phyloP scores from a whole-genome alignment of 768 basidiomycete species.

The Termitomyces sp. region DNA sequence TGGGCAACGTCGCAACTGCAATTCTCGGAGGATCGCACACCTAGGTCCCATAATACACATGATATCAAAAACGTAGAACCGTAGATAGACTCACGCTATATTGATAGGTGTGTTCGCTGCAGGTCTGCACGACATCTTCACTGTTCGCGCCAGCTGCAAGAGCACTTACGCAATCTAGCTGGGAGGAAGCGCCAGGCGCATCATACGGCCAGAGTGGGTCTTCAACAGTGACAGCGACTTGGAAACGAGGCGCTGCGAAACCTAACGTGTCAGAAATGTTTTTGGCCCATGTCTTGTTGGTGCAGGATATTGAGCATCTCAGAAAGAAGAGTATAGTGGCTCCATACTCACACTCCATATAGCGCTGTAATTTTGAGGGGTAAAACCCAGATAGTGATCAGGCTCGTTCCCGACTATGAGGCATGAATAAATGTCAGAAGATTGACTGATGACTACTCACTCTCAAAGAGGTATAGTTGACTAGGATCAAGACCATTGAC shows the following conservation, averaged over 20 bases:
- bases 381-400: slow-evolving; percentile 44
- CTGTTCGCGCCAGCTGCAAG: slow-evolving; percentile 42
- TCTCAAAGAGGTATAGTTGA: slow-evolving; percentile 43
- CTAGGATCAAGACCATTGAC: slow-evolving; percentile 30
- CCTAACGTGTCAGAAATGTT: slow-evolving; percentile 41
- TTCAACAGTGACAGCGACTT: slow-evolving; percentile 45
- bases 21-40: slow-evolving; percentile 40
- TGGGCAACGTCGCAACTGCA: slow-evolving; percentile 45
- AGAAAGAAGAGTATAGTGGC: not conserved
- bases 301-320: not conserved
- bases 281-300: slow-evolving; percentile 41
- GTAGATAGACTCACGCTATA: slow-evolving; percentile 37
- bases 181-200: slow-evolving; percentile 36
- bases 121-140: slow-evolving; percentile 38
- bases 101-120: slow-evolving; percentile 54
- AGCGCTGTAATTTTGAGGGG: slow-evolving; percentile 39
- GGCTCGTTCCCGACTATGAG: slow-evolving; percentile 50
- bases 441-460: slow-evolving; percentile 19
- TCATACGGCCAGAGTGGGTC: slow-evolving; percentile 52
- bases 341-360: slow-evolving; percentile 38
- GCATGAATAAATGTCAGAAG: not conserved
- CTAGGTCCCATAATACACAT: slow-evolving; percentile 10
- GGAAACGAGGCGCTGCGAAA: slow-evolving; percentile 38
- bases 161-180: slow-evolving; percentile 47
- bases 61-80: not conserved